Conservation (phyloP, 495 filamentous ascomycete species). For the Hyaloscypha bicolor region DNA sequence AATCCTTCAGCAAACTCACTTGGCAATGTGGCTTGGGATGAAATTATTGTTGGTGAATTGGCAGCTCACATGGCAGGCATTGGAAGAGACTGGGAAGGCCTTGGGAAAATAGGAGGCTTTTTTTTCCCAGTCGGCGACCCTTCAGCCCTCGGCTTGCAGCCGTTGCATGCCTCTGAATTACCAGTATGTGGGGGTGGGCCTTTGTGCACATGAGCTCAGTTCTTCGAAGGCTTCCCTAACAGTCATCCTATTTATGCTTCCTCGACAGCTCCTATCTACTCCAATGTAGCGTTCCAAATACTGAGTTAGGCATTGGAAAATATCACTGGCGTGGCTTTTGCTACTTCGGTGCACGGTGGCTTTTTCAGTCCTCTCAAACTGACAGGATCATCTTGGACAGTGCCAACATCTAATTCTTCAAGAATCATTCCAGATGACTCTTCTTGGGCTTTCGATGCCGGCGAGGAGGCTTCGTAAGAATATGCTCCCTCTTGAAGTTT, state of each 20-base stretch:
- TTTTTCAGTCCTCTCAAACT: constrained; percentile 51
- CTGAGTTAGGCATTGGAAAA: constrained; percentile 56
- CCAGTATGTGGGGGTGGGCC: constrained; percentile 42
- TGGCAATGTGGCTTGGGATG: constrained; percentile 51
- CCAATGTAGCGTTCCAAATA: constrained; percentile 57
- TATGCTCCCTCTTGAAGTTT: neutral
- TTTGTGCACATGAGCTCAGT: constrained; percentile 41
- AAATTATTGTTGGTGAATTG: constrained; percentile 55
- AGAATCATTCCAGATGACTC: constrained; percentile 41
- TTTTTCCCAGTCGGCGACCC: constrained; percentile 43
- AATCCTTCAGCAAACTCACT: constrained; percentile 45
- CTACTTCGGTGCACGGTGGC: constrained; percentile 44
- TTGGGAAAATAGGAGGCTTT: constrained; percentile 53
- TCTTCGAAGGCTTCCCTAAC: constrained; percentile 52
- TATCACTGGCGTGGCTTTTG: constrained; percentile 50
- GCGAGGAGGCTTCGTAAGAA: constrained; percentile 34
- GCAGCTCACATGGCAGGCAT: constrained; percentile 56
- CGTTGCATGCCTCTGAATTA: constrained; percentile 44
- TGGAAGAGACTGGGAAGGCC: constrained; percentile 50
- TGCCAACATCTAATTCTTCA: constrained; percentile 31
- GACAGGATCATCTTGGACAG: constrained; percentile 41
- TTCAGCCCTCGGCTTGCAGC: constrained; percentile 43
- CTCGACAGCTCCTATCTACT: constrained; percentile 54
- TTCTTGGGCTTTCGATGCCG: constrained; percentile 4
- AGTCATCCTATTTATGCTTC: constrained; percentile 51